Conservation (phyloP, 495 filamentous ascomycete genomes). For the Letharia lupina region DNA sequence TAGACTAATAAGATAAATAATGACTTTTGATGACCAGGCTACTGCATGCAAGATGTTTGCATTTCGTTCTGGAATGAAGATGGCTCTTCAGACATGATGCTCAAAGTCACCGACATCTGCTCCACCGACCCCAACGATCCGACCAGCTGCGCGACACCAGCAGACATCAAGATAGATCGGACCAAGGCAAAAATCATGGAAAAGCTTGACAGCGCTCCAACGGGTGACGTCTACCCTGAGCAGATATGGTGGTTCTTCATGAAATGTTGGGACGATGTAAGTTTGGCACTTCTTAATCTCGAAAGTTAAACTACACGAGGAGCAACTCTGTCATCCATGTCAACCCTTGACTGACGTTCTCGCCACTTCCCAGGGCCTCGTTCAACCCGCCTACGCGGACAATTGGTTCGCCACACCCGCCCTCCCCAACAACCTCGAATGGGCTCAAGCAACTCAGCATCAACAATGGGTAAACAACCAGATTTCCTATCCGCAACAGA, state of each 20-base stretch:
- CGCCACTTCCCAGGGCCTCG: conserved; percentile 10
- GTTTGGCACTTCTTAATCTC: not conserved
- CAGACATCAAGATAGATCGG: conserved; percentile 24
- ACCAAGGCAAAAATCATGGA: conserved; percentile 21
- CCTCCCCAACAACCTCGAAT: conserved; percentile 17
- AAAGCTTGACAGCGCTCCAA: not conserved
- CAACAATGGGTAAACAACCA: conserved; percentile 24
- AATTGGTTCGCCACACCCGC: conserved; percentile 25
- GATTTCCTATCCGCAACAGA: conserved; percentile 17
- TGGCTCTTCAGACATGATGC: conserved; percentile 25
- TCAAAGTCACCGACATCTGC: conserved; percentile 27
- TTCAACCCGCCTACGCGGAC: conserved; percentile 22
- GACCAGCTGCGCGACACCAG: conserved; percentile 23
- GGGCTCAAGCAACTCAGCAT: conserved; percentile 16
- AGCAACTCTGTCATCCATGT: not conserved
- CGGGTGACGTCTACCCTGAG: conserved; percentile 15
- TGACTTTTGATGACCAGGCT: conserved; percentile 11
- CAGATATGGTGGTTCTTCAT: conserved; percentile 25
- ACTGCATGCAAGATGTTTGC: conserved; percentile 28
- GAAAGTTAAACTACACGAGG: not conserved
- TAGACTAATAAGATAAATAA: not conserved
- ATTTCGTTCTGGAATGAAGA: conserved; percentile 26
- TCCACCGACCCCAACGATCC: conserved; percentile 23
- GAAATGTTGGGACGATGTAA: conserved; percentile 27
- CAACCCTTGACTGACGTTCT: not conserved